phyloP scores from a whole-genome alignment of 495 filamentous ascomycete genomes.

The Tuber borchii region DNA sequence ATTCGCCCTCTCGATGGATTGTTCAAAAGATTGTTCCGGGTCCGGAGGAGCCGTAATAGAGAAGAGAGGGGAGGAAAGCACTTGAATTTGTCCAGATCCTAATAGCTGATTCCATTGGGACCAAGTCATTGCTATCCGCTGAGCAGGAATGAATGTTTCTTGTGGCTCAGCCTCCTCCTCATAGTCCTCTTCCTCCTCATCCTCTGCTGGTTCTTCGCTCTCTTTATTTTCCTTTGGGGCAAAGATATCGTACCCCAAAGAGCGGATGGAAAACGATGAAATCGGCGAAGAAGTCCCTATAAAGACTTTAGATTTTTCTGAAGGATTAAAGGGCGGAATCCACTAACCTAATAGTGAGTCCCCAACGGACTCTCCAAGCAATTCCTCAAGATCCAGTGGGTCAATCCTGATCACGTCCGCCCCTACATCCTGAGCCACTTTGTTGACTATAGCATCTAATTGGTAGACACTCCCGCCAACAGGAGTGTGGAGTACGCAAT shows the following conservation, averaged over 20 bases:
- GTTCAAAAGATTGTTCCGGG: neutral
- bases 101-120: neutral
- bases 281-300: conserved; percentile 23
- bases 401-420: conserved; percentile 75
- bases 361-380: conserved; percentile 66
- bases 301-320: conserved; percentile 14
- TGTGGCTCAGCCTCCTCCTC: conserved; percentile 37
- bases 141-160: conserved; percentile 6
- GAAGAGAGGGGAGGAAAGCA: neutral
- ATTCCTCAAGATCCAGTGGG: conserved; percentile 70
- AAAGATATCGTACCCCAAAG: conserved; percentile 60
- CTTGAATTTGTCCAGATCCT: neutral
- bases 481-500: conserved; percentile 61
- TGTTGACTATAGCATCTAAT: conserved; percentile 55
- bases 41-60: neutral
- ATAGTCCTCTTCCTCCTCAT: conserved; percentile 47
- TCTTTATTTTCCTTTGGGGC: conserved; percentile 10
- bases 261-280: conserved; percentile 43
- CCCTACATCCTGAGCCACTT: conserved; percentile 53
- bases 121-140: neutral
- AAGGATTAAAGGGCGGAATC: neutral
- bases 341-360: conserved; percentile 47
- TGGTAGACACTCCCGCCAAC: conserved; percentile 53
- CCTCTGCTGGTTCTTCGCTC: conserved; percentile 45
- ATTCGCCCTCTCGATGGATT: conserved; percentile 33